Conservation (phyloP, 768 basidiomycete genomes). For the Cystofilobasidium capitatum region DNA sequence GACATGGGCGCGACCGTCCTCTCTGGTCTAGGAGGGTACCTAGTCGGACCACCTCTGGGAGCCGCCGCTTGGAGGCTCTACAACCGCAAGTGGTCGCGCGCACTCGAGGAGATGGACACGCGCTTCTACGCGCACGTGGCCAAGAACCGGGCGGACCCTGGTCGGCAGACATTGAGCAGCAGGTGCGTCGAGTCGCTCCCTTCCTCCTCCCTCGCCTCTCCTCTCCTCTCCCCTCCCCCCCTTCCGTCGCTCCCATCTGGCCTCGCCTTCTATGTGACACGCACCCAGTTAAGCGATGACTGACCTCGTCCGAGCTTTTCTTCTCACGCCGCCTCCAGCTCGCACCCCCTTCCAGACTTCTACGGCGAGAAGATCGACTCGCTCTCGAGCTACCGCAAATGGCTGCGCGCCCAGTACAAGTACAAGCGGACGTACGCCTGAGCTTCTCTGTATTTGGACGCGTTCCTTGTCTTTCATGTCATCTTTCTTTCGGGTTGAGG, state of each 20-base stretch:
- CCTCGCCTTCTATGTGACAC: too few species aligned
- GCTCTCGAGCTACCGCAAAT: constrained; percentile 1
- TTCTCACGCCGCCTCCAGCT: neutral
- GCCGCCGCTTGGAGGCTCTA: neutral
- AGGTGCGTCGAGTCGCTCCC: neutral
- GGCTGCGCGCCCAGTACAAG: constrained; percentile 1
- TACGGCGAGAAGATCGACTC: constrained; percentile 73
- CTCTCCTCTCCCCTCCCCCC: neutral
- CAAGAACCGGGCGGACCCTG: neutral
- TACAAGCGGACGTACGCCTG: neutral
- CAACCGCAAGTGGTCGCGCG: neutral
- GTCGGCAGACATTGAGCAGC: neutral
- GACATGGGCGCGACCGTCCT: neutral
- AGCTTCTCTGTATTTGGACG: too few species aligned
- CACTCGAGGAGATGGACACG: neutral
- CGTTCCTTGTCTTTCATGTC: too few species aligned
- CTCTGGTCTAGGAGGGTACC: neutral
- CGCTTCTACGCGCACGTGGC: neutral
- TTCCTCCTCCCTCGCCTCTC: neutral
- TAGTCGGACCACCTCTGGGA: neutral
- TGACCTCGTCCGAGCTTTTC: neutral
- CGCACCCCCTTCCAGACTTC: neutral
- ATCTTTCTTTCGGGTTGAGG: too few species aligned
- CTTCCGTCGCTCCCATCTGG: neutral
- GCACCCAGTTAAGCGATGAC: too few species aligned